These are phyloP conservation scores for Spathaspora arborariae DNA, from an alignment of 805 yeast genomes.

Conservation along the genomic window DNA sequence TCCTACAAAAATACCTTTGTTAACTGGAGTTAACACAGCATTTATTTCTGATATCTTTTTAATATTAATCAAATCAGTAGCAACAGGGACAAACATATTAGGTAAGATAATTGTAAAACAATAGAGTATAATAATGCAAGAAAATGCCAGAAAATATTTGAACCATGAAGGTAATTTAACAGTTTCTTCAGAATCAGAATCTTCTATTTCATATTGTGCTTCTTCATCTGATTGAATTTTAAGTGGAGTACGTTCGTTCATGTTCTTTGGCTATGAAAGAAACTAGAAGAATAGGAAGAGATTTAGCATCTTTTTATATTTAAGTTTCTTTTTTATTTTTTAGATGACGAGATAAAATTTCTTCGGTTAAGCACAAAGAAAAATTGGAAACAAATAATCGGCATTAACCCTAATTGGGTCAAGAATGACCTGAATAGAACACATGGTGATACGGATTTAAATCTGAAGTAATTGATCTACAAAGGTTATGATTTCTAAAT, in stretches of 20 bases:
- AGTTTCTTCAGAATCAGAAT: slow-evolving; percentile 1
- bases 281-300: too few species aligned
- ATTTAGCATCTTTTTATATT: too few species aligned
- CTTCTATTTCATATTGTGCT: slow-evolving; percentile 8
- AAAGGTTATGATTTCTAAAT: too few species aligned
- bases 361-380: too few species aligned
- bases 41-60: slow-evolving; percentile 20
- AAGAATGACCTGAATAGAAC: too few species aligned
- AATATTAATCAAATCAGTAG: slow-evolving; percentile 22
- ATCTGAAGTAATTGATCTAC: too few species aligned
- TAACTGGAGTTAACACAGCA: slow-evolving; percentile 21
- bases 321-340: too few species aligned
- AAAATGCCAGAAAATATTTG: not conserved
- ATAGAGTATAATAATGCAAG: slow-evolving; percentile 16
- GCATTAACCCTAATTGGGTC: too few species aligned
- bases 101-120: slow-evolving; percentile 33
- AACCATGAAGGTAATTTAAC: not conserved
- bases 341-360: too few species aligned
- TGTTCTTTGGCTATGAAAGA: too few species aligned
- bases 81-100: slow-evolving; percentile 29
- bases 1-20: slow-evolving; percentile 6
- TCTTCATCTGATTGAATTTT: slow-evolving; percentile 4
- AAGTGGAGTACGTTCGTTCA: slow-evolving; percentile 17
- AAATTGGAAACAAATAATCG: too few species aligned
- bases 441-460: too few species aligned